These are phyloP conservation scores for Mycena citricolor DNA, from an alignment of 1,284 basidiomycete genomes.

Conservation along the genomic window DNA sequence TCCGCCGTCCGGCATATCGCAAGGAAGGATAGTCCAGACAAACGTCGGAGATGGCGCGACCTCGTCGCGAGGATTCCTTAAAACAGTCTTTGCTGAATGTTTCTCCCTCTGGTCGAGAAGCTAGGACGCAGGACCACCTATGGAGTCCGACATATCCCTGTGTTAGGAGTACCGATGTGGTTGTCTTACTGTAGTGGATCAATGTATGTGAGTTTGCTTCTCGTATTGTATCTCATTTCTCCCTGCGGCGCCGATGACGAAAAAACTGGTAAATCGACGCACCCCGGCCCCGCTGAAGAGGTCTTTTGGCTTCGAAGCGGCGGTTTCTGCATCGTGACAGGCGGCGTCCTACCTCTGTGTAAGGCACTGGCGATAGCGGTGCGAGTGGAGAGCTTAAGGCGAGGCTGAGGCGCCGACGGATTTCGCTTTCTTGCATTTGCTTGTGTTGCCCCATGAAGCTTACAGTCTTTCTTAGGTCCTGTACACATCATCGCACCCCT, in stretches of 20 bases:
- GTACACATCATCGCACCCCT: no score
- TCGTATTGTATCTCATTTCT: conserved; percentile 20
- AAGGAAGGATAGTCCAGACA: conserved; percentile 84
- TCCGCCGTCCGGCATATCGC: conserved; percentile 37
- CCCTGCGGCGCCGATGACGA: conserved; percentile 58
- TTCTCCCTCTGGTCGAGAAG: conserved; percentile 84
- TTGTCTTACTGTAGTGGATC: conserved; percentile 19
- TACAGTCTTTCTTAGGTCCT: no score
- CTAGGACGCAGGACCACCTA: conserved; percentile 88
- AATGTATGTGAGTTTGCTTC: conserved; percentile 34
- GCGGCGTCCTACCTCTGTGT: conserved; percentile 16
- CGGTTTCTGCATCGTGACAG: conserved; percentile 6
- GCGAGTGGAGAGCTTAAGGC: conserved; percentile 78
- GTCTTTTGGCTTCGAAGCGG: conserved; percentile 29
- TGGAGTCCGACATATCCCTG: conserved; percentile 58
- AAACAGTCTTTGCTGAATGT: conserved; percentile 89
- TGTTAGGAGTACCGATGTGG: conserved; percentile 6
- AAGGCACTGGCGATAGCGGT: conserved; percentile 47
- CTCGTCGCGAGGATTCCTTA: conserved; percentile 54
- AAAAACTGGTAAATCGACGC: conserved; percentile 84
- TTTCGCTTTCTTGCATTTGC: conserved; percentile 1
- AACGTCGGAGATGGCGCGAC: conserved; percentile 70
- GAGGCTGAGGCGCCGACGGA: conserved; percentile 67
- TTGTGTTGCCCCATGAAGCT: no score
- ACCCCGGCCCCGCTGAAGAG: conserved; percentile 47